A percentile compares a stretch with the other conserved stretches of the same genome.
Conservation (phyloP, 768 basidiomycete species). For the Fibroporia radiculosa region DNA sequence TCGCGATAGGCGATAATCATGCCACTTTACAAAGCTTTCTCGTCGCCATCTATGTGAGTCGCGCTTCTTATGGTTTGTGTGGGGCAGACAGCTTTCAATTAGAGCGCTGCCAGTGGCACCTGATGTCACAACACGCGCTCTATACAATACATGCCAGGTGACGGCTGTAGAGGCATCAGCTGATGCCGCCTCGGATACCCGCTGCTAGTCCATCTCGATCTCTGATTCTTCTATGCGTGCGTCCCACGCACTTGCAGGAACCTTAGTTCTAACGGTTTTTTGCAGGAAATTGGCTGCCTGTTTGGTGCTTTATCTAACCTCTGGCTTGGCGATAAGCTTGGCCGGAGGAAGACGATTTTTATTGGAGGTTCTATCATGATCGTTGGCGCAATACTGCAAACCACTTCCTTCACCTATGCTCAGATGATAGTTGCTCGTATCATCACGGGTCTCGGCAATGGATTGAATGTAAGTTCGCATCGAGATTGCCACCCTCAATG, state of each 20-base stretch:
- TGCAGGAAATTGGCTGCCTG: constrained; percentile 57
- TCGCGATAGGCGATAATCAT: constrained; percentile 36
- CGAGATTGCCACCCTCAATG: not conserved
- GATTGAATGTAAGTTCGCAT: constrained; percentile 39
- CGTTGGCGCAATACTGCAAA: constrained; percentile 53
- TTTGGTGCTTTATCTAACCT: constrained; percentile 56
- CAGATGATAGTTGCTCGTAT: constrained; percentile 57
- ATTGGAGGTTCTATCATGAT: constrained; percentile 55
- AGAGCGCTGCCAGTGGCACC: no score
- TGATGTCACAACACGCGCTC: no score
- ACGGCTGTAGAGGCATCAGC: no score
- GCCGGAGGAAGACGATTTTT: constrained; percentile 50
- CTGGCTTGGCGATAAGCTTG: constrained; percentile 51
- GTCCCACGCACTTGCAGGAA: no score
- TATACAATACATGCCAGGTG: no score
- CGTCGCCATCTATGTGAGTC: constrained; percentile 48
- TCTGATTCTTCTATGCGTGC: no score
- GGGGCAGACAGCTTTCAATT: no score
- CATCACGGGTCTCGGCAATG: constrained; percentile 59
- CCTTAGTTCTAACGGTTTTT: constrained; percentile 1
- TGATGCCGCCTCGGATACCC: no score
- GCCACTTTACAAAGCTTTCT: constrained; percentile 53
- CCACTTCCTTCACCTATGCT: constrained; percentile 47
- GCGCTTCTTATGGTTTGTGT: no score
- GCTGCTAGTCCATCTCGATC: no score